Evolutionary conservation across 305 asterid genomes (phyloP).

Genomic region (Solanum hybrid): DNA sequence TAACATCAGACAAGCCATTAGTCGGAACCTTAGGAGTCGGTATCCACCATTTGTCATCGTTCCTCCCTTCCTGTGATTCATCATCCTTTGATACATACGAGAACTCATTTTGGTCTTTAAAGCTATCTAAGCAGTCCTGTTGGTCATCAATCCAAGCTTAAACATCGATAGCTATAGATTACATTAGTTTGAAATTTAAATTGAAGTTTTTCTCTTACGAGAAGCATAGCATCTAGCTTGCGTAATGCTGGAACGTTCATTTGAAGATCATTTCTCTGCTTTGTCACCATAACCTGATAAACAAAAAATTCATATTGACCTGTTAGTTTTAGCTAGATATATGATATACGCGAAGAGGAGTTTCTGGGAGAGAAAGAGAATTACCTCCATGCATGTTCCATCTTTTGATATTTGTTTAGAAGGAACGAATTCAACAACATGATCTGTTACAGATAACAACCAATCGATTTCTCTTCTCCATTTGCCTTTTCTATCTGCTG

Average conservation of each 20-base stretch:
- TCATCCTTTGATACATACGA: conserved; percentile 40
- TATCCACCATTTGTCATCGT: conserved; percentile 75
- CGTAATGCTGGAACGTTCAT: too few species aligned
- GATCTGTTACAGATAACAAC: conserved; percentile 19
- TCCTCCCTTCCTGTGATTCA: conserved; percentile 25
- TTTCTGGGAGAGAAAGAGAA: too few species aligned
- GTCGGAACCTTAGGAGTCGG: conserved; percentile 65
- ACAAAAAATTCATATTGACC: not conserved
- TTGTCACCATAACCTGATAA: not conserved
- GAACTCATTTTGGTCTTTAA: conserved; percentile 62
- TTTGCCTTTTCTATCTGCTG: conserved; percentile 44
- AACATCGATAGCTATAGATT: not conserved
- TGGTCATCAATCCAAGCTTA: not conserved
- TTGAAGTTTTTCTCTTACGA: too few species aligned
- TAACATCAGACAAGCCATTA: conserved; percentile 44
- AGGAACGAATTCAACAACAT: conserved; percentile 55
- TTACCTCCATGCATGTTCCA: conserved; percentile 57
- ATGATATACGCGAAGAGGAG: not conserved
- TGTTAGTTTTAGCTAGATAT: not conserved
- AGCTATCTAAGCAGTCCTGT: conserved; percentile 64
- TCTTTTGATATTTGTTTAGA: conserved; percentile 52
- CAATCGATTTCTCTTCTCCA: conserved; percentile 58
- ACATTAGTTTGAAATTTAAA: too few species aligned
- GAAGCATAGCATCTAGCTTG: too few species aligned
- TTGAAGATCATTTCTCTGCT: too few species aligned